A percentile compares a stretch with the other conserved stretches of the same genome.
These are phyloP conservation scores for Mycosphaerelloides madeirae DNA, from an alignment of 2,329 filamentous ascomycete genomes.

Conservation along the genomic window DNA sequence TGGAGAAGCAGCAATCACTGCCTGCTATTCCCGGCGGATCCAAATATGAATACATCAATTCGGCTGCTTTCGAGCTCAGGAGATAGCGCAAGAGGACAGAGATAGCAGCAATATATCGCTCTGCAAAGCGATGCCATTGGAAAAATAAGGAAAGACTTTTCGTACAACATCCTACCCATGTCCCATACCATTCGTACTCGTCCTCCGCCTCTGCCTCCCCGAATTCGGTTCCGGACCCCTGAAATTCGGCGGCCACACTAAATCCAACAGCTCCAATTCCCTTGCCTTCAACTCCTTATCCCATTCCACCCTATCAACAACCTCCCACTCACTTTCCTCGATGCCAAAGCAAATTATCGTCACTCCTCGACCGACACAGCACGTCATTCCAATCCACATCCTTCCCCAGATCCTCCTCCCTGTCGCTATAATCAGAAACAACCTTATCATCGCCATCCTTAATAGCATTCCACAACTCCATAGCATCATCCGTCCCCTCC, in stretches of 20 bases:
- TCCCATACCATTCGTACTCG: not conserved
- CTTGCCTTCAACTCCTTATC: not conserved
- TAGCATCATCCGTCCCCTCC: conserved; percentile 10
- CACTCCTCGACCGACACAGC: not conserved
- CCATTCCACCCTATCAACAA: conserved; percentile 1
- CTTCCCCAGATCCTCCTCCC: not conserved
- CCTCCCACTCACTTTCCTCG: not conserved
- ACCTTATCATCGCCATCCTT: conserved; percentile 2
- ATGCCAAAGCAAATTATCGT: conserved; percentile 2
- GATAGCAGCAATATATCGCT: not conserved
- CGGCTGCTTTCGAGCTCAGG: conserved; percentile 3
- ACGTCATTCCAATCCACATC: conserved; percentile 6
- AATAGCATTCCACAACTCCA: conserved; percentile 10
- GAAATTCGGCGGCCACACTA: conserved; percentile 8
- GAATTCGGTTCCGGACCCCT: conserved; percentile 4
- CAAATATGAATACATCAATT: conserved; percentile 3
- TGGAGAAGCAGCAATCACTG: not conserved
- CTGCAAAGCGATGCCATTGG: too few species aligned
- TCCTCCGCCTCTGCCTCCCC: conserved; percentile 3
- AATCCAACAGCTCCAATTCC: conserved; percentile 7
- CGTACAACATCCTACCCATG: too few species aligned
- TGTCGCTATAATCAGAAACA: not conserved
- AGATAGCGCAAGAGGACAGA: not conserved
- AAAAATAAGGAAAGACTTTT: too few species aligned
- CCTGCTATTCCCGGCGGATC: not conserved